Evolutionary conservation across 129 eudicot species (phyloP).

Genomic region (Pittosporum tobira): DNA sequence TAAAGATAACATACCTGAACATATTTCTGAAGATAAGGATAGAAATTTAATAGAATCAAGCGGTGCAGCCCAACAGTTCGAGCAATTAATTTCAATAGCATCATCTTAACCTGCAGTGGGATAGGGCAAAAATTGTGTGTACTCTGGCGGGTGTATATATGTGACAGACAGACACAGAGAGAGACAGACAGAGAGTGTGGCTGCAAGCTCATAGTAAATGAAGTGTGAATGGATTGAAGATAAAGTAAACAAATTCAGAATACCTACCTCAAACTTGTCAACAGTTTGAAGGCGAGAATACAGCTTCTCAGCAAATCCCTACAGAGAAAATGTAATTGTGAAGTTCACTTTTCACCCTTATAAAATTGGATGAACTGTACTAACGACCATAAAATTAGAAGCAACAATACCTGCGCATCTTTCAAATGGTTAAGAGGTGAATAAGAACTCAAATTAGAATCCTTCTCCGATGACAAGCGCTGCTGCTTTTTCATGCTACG

Average conservation of each 20-base stretch:
- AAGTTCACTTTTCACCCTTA: background rate
- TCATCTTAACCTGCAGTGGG: constrained; percentile 68
- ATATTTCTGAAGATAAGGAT: constrained; percentile 86
- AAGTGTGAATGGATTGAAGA: background rate
- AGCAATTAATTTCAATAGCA: constrained; percentile 81
- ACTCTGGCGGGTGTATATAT: background rate
- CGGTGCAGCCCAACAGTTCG: constrained; percentile 90
- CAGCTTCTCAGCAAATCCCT: constrained; percentile 90
- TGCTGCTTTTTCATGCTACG: constrained; percentile 98
- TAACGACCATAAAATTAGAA: background rate
- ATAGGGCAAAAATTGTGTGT: background rate
- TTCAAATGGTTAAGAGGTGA: constrained; percentile 77
- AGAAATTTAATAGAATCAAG: constrained; percentile 57
- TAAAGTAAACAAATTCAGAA: background rate
- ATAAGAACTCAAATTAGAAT: constrained; percentile 41
- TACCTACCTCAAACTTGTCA: constrained; percentile 79
- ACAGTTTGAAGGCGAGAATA: constrained; percentile 67
- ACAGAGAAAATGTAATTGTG: constrained; percentile 10
- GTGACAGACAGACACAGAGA: too few relatives aligned
- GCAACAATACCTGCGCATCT: constrained; percentile 71
- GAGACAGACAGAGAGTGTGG: too few relatives aligned
- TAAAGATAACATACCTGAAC: constrained; percentile 51
- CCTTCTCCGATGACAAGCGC: constrained; percentile 62
- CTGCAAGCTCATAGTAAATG: background rate
- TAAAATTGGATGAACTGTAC: background rate